Base-by-base conservation (phyloP, 768 basidiomycete species). In the Hygrocybe punicea region DNA sequence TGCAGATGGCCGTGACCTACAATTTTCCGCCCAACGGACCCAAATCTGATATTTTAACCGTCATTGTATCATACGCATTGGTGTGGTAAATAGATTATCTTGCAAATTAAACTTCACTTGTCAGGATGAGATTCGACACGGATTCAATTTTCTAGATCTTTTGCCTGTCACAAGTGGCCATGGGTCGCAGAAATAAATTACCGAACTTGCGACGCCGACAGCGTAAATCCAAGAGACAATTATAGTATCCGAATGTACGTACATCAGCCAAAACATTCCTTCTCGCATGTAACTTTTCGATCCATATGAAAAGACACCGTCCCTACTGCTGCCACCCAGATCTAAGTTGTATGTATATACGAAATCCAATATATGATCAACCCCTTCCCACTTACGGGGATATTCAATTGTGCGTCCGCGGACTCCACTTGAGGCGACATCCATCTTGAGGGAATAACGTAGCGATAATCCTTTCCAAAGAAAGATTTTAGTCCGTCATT, bases 381-480 rank as follows among this genome's bases (percentile, higher is more conserved):
- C 9, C 9, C 36, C 9, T 37, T 42, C 39, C 19, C 39, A 42
- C 14, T 19, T 19, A n/a, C n/a, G n/a, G n/a, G n/a, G n/a, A 17
- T 19, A 4, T 34, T 24, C 39, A 45, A 14, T 16, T 33, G 14
- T 29, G 40, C 24, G 23, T 29, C n/a, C 56, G 56, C 6, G 91
- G 87, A 2, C 82, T 79, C 63, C 96, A 82, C 67, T 85, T 90
- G 60, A 98, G 79, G 57, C 82, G 73, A 64, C 93, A 92, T 42
- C 91, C 92, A 66, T 98, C 95, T 71, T 91, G 87, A 10, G 97
- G 97, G 84, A 99, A 99, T 42, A 98, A 73, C 19, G 93, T 97
- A n/a, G 95, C 91, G 62, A 98, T 93, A 60, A 98, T 92, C 50
- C 90, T 92, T 56, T 3, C 16, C 11, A 58, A 35, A 61, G 25